phyloP scores from a whole-genome alignment of 139 green algal genomes.

The Closterium sp. region DNA sequence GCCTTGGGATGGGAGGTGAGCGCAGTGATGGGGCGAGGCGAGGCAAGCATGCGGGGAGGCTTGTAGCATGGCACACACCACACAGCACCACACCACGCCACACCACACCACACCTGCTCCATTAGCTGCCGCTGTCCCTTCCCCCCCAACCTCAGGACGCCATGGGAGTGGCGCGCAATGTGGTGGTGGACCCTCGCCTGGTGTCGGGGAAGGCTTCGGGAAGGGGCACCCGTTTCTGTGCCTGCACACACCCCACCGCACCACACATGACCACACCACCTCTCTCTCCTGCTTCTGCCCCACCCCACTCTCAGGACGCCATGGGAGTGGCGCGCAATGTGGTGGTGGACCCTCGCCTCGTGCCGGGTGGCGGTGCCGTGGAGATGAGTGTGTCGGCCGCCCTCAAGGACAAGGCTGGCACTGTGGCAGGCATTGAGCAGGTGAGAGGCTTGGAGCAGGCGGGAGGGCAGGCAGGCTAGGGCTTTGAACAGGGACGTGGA shows the following conservation, averaged over 20 bases:
- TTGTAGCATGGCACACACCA: too few relatives aligned
- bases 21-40: too few relatives aligned
- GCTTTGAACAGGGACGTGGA: slow-evolving; percentile 69
- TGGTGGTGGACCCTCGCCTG: slow-evolving; percentile 84
- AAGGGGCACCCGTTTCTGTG: too few relatives aligned
- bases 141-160: slow-evolving; percentile 70
- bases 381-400: slow-evolving; percentile 90
- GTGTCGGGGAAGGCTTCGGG: neutral
- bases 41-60: too few relatives aligned
- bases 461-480: too few relatives aligned
- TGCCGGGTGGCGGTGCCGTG: slow-evolving; percentile 91
- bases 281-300: neutral
- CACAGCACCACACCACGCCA: too few relatives aligned
- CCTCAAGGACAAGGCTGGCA: slow-evolving; percentile 61
- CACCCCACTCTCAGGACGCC: slow-evolving; percentile 74
- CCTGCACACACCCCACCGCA: too few relatives aligned
- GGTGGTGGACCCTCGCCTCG: slow-evolving; percentile 80
- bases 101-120: too few relatives aligned
- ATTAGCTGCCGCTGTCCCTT: too few relatives aligned
- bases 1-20: too few relatives aligned
- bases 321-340: slow-evolving; percentile 98
- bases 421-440: slow-evolving; percentile 62
- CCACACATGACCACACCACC: too few relatives aligned
- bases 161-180: slow-evolving; percentile 97
- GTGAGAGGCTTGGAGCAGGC: too few relatives aligned